phyloP scores from a whole-genome alignment of 2,329 filamentous ascomycete species.

The Ophiostoma montium region DNA sequence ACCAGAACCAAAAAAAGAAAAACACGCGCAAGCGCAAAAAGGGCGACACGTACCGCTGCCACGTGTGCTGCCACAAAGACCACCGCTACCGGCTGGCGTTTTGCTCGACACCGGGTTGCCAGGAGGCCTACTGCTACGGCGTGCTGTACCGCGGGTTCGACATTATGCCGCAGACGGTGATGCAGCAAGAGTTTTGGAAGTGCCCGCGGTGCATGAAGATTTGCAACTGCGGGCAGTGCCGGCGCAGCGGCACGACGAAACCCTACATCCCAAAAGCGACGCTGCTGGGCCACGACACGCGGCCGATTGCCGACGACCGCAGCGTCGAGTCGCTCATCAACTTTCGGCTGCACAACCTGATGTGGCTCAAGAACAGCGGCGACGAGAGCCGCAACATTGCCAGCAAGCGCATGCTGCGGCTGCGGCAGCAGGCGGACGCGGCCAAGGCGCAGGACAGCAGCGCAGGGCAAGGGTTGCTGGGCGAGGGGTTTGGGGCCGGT shows the following conservation, averaged over 20 bases:
- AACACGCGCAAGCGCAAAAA: slow-evolving; percentile 38
- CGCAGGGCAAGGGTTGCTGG: background rate
- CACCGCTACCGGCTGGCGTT: slow-evolving; percentile 72
- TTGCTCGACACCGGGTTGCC: slow-evolving; percentile 58
- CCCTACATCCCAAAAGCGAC: slow-evolving; percentile 83
- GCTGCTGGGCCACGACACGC: slow-evolving; percentile 80
- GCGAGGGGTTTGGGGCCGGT: background rate
- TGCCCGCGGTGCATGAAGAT: slow-evolving; percentile 78
- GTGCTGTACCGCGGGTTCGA: slow-evolving; percentile 85
- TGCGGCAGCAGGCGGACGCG: slow-evolving; percentile 41
- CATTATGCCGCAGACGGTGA: slow-evolving; percentile 66
- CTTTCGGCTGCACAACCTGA: slow-evolving; percentile 76
- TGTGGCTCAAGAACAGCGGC: slow-evolving; percentile 55
- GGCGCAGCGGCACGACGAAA: slow-evolving; percentile 47
- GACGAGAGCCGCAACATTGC: slow-evolving; percentile 44
- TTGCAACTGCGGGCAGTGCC: slow-evolving; percentile 76
- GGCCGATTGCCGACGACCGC: slow-evolving; percentile 74
- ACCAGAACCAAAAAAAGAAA: slow-evolving; percentile 39
- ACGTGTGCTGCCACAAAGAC: slow-evolving; percentile 71
- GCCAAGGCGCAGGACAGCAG: slow-evolving; percentile 37
- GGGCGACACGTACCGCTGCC: slow-evolving; percentile 50
- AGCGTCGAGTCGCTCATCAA: slow-evolving; percentile 86
- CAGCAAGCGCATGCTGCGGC: slow-evolving; percentile 40
- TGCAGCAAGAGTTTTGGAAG: slow-evolving; percentile 71
- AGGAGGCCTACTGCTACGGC: slow-evolving; percentile 79